Conservation (phyloP, 1,139 yeast species). For the Taiozyma sp. region DNA sequence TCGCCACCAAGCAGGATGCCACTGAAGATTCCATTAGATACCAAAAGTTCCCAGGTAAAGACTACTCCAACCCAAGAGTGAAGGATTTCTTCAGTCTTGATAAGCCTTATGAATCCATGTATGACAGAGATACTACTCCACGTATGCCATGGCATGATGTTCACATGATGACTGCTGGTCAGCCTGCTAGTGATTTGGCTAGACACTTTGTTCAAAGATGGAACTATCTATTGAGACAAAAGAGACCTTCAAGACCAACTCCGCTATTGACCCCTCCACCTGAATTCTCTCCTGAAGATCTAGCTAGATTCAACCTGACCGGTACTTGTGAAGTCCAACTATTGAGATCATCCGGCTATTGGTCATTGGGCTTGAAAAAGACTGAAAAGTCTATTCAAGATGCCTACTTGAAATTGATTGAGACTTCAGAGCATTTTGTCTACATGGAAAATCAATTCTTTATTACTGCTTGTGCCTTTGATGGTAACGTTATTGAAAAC, state of each 20-base stretch:
- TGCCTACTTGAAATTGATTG: constrained; percentile 87
- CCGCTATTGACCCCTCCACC: constrained; percentile 92
- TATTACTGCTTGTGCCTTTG: constrained; percentile 80
- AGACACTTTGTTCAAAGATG: constrained; percentile 97
- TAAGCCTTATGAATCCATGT: constrained; percentile 88
- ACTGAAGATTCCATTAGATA: constrained; percentile 32
- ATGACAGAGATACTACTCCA: constrained; percentile 73
- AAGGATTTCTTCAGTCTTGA: constrained; percentile 80
- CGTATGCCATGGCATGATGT: constrained; percentile 99
- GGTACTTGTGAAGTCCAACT: constrained; percentile 94
- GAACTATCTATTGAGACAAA: constrained; percentile 90
- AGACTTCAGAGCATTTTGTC: constrained; percentile 86
- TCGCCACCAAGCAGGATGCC: constrained; percentile 22
- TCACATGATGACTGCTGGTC: constrained; percentile 95
- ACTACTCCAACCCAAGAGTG: constrained; percentile 92
- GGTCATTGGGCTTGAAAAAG: constrained; percentile 87
- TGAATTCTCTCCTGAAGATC: constrained; percentile 71
- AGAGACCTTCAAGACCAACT: constrained; percentile 89
- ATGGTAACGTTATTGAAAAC: constrained; percentile 81
- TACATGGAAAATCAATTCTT: constrained; percentile 95
- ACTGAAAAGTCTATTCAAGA: constrained; percentile 89
- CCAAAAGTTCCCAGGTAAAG: constrained; percentile 94
- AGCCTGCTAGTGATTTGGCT: constrained; percentile 86
- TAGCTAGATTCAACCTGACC: constrained; percentile 34
- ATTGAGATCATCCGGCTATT: constrained; percentile 79